phyloP scores from a whole-genome alignment of 1,139 yeast species.

The Debaryomyces robertsiae region DNA sequence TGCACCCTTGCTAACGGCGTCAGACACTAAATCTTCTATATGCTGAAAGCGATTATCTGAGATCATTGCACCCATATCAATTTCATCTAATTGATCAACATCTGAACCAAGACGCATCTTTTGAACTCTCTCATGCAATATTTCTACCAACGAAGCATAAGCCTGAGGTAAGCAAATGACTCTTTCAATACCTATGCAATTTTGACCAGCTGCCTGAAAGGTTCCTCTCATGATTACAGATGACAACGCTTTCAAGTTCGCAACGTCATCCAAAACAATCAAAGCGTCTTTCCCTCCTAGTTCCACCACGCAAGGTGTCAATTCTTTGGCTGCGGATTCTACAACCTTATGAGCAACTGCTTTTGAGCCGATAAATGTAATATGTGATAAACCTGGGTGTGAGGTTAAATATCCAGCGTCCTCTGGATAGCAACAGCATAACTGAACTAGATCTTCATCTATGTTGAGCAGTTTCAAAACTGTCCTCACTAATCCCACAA shows the following conservation, averaged over 20 bases:
- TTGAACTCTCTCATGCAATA: conserved; percentile 59
- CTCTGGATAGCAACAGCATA: conserved; percentile 77
- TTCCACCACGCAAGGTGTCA: conserved; percentile 94
- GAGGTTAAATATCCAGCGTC: conserved; percentile 84
- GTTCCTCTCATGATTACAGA: conserved; percentile 91
- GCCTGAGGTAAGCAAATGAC: conserved; percentile 74
- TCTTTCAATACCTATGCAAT: conserved; percentile 95
- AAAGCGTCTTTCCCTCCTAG: conserved; percentile 95
- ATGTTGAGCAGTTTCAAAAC: conserved; percentile 74
- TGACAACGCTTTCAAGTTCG: conserved; percentile 60
- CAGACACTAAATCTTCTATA: conserved; percentile 64
- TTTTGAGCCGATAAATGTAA: conserved; percentile 94
- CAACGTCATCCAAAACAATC: conserved; percentile 75
- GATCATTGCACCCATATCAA: conserved; percentile 96
- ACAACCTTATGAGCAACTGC: conserved; percentile 90
- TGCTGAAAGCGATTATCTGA: conserved; percentile 71
- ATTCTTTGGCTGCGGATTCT: conserved; percentile 73
- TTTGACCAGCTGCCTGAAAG: conserved; percentile 96
- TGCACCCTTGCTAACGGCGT: conserved; percentile 85
- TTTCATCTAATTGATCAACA: conserved; percentile 83
- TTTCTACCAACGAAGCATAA: conserved; percentile 62
- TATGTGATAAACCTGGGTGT: conserved; percentile 79
- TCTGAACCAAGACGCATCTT: conserved; percentile 81
- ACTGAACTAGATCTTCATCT: conserved; percentile 81
- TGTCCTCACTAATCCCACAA: conserved; percentile 64